These are phyloP conservation scores for Pharus latifolius DNA, from an alignment of 176 grass and related monocot species.

Conservation along the genomic window DNA sequence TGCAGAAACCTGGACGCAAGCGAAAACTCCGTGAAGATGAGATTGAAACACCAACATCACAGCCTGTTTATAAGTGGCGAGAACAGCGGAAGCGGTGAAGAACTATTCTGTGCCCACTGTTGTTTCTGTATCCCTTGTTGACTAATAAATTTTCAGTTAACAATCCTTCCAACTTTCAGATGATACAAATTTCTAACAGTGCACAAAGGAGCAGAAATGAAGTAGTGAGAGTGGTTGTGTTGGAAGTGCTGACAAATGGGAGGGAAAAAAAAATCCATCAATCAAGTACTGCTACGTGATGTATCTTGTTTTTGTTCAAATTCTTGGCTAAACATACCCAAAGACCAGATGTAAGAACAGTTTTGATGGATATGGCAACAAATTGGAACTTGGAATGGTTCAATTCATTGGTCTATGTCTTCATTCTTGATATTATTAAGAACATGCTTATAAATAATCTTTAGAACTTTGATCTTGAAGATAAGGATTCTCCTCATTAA, in stretches of 20 bases:
- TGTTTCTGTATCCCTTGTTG: not conserved
- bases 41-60: constrained; percentile 29
- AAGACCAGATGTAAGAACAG: not conserved
- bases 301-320: not conserved
- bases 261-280: too few species aligned
- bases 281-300: not conserved
- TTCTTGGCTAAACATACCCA: not conserved
- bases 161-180: not conserved
- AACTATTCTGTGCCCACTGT: not conserved
- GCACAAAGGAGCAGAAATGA: not conserved
- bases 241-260: too few species aligned
- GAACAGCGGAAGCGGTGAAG: constrained; percentile 60
- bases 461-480: not conserved
- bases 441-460: not conserved
- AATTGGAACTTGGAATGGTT: not conserved
- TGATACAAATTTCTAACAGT: not conserved
- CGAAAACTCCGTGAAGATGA: constrained; percentile 75
- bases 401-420: not conserved
- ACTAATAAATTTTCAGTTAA: not conserved
- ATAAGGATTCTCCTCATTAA: too few species aligned
- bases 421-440: not conserved
- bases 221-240: too few species aligned
- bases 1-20: constrained; percentile 83
- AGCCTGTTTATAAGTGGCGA: constrained; percentile 79
- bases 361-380: not conserved